Conservation (phyloP, 1,139 yeast genomes). For the Sugiyamaella castrensis region DNA sequence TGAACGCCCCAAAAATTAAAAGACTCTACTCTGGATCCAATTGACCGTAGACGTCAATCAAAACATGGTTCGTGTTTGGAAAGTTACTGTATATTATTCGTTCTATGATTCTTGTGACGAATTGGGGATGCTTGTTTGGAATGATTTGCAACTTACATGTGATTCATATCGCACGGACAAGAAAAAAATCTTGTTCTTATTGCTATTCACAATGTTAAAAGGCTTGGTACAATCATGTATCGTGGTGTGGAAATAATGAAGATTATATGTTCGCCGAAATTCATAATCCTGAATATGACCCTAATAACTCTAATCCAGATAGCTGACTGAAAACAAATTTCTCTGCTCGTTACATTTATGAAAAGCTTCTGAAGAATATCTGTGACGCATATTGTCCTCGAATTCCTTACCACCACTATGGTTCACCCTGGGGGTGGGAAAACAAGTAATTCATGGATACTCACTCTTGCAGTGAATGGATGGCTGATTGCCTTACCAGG, state of each 20-base stretch:
- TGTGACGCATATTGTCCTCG: conserved; percentile 30
- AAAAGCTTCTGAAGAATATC: conserved; percentile 38
- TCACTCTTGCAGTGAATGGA: conserved; percentile 53
- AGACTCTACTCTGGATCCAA: conserved; percentile 39
- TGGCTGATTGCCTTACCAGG: conserved; percentile 44
- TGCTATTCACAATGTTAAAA: conserved; percentile 37
- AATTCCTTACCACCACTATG: conserved; percentile 44
- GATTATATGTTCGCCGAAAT: conserved; percentile 48
- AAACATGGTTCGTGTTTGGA: conserved; percentile 50
- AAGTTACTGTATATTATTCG: conserved; percentile 47
- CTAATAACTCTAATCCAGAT: conserved; percentile 34
- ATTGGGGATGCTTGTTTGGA: conserved; percentile 48
- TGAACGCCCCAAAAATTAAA: conserved; percentile 38
- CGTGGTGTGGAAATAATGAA: conserved; percentile 41
- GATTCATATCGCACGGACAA: conserved; percentile 45
- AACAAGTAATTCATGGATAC: conserved; percentile 41
- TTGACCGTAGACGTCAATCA: conserved; percentile 42
- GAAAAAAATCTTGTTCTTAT: conserved; percentile 36
- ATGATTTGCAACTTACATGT: conserved; percentile 54
- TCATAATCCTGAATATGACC: conserved; percentile 36
- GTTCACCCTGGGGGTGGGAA: conserved; percentile 46
- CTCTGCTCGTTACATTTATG: conserved; percentile 46
- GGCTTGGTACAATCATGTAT: conserved; percentile 34
- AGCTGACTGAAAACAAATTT: conserved; percentile 37
- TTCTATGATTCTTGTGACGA: conserved; percentile 47